These are phyloP conservation scores for Pseudogymnoascus sp. DNA, from an alignment of 2,329 filamentous ascomycete genomes.

Conservation along the genomic window DNA sequence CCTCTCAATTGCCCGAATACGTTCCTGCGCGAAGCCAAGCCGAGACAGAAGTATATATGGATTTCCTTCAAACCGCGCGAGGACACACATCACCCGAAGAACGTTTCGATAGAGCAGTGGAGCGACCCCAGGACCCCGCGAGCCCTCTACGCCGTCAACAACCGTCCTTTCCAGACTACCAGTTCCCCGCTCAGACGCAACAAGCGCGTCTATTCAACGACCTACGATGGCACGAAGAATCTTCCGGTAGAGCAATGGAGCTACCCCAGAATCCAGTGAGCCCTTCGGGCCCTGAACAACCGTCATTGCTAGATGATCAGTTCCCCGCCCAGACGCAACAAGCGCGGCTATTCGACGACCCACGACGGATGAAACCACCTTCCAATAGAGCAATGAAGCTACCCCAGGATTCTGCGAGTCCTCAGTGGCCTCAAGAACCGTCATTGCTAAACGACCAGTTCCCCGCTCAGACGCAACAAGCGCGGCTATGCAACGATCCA, in stretches of 20 bases:
- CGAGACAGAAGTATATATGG: not conserved
- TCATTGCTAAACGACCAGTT: not conserved
- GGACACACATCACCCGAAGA: not conserved
- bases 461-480: not conserved
- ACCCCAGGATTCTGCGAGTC: not conserved
- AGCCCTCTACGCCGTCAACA: not conserved
- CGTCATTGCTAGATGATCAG: not conserved
- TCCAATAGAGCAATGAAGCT: not conserved
- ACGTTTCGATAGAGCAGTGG: not conserved
- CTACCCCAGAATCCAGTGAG: not conserved
- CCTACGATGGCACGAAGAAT: not conserved
- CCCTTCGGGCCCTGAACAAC: not conserved
- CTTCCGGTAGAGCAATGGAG: not conserved
- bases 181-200: not conserved
- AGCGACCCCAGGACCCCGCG: not conserved
- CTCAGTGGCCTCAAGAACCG: not conserved
- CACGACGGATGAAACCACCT: not conserved
- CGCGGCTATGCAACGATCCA: not conserved
- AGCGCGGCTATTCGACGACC: not conserved
- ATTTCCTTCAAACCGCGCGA: not conserved
- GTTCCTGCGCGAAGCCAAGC: not conserved
- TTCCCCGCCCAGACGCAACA: constrained; percentile 1
- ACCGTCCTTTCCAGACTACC: not conserved
- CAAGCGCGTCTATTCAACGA: not conserved
- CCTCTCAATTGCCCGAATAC: not conserved